A percentile compares a stretch with the other conserved stretches of the same genome.
These are phyloP conservation scores for Artemisia argyi DNA, from an alignment of 129 eudicot genomes.

Conservation along the genomic window DNA sequence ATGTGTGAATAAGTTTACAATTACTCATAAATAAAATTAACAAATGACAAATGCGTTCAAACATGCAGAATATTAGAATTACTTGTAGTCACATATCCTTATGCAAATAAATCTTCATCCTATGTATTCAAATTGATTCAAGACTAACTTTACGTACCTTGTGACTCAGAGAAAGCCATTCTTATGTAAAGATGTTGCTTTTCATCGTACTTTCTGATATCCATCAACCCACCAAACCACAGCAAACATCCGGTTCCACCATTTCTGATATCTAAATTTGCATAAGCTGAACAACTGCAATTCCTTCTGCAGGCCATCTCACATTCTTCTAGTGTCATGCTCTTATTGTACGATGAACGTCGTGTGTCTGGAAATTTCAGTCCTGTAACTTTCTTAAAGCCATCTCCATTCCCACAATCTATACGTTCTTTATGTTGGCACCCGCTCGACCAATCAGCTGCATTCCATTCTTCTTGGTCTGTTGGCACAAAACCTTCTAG, in stretches of 20 bases:
- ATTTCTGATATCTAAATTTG: slow-evolving; percentile 26
- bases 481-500: slow-evolving; percentile 33
- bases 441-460: slow-evolving; percentile 51
- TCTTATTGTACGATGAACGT: slow-evolving; percentile 21
- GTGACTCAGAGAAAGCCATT: slow-evolving; percentile 23
- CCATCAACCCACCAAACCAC: slow-evolving; percentile 44
- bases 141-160: slow-evolving; percentile 2
- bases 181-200: slow-evolving; percentile 13
- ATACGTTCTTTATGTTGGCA: slow-evolving; percentile 38
- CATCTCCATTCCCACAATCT: slow-evolving; percentile 28
- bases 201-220: slow-evolving; percentile 14
- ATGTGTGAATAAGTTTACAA: no score
- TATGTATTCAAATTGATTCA: no score
- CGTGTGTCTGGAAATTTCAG: slow-evolving; percentile 39
- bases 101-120: no score
- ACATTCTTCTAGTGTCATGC: slow-evolving; percentile 30
- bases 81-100: no score
- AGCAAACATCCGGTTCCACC: slow-evolving; percentile 50
- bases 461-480: slow-evolving; percentile 21
- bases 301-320: slow-evolving; percentile 30
- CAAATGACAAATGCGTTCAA: no score
- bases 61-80: no score
- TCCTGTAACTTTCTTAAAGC: slow-evolving; percentile 18
- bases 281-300: slow-evolving; percentile 51
- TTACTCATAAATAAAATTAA: no score